phyloP scores from a whole-genome alignment of 2,329 filamentous ascomycete genomes.

The Claviceps purpurea region DNA sequence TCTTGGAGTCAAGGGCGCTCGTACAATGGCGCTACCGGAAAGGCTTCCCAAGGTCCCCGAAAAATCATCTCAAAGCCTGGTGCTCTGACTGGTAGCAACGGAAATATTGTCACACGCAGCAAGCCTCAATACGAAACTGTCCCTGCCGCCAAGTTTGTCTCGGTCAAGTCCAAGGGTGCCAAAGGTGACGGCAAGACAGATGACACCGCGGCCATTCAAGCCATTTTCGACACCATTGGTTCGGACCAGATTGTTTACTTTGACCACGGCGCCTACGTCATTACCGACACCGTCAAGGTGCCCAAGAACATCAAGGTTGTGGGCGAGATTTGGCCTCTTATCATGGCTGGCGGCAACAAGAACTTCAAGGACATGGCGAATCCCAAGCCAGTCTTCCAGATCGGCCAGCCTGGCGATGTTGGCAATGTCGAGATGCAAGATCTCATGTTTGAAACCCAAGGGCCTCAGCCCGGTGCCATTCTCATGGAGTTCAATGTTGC shows the following conservation, averaged over 20 bases:
- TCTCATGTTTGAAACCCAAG: slow-evolving; percentile 71
- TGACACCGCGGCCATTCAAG: slow-evolving; percentile 75
- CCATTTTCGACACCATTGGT: slow-evolving; percentile 54
- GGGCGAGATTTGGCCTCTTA: slow-evolving; percentile 81
- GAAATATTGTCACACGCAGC: slow-evolving; percentile 65
- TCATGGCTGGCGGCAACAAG: slow-evolving; percentile 63
- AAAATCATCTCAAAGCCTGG: slow-evolving; percentile 47
- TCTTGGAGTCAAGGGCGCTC: slow-evolving; percentile 71
- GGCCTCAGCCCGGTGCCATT: slow-evolving; percentile 74
- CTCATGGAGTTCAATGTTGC: slow-evolving; percentile 85
- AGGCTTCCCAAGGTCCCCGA: slow-evolving; percentile 46
- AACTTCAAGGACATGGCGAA: slow-evolving; percentile 63
- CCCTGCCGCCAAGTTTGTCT: slow-evolving; percentile 58
- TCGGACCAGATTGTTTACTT: slow-evolving; percentile 58
- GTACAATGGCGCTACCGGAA: slow-evolving; percentile 40
- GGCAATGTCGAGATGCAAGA: slow-evolving; percentile 82
- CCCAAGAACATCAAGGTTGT: slow-evolving; percentile 76
- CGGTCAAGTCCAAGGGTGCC: slow-evolving; percentile 69
- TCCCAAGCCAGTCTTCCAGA: slow-evolving; percentile 72
- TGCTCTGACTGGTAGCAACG: slow-evolving; percentile 47
- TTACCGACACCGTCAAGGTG: slow-evolving; percentile 56
- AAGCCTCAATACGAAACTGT: slow-evolving; percentile 78
- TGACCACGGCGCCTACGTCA: slow-evolving; percentile 59
- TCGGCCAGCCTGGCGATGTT: slow-evolving; percentile 63
- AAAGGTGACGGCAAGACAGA: slow-evolving; percentile 80